A percentile compares a stretch with the other conserved stretches of the same genome.
These are phyloP conservation scores for Penicillium coprophilum DNA, from an alignment of 495 filamentous ascomycete species.

Conservation along the genomic window DNA sequence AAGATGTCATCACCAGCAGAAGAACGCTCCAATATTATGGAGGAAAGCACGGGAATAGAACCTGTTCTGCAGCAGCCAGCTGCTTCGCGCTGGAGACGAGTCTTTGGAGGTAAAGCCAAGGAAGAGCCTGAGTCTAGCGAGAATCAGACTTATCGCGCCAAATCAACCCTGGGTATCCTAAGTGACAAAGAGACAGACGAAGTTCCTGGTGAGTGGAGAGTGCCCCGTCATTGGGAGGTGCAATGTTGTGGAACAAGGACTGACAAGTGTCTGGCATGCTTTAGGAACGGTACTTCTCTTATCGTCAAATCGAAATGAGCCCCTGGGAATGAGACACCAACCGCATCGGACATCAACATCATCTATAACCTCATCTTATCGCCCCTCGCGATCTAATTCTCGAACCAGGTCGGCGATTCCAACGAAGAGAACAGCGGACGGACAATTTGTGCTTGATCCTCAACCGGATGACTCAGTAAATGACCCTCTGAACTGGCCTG, in stretches of 20 bases:
- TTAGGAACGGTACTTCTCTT: slow-evolving; percentile 80
- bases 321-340: slow-evolving; percentile 73
- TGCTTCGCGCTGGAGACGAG: slow-evolving; percentile 22
- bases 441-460: slow-evolving; percentile 83
- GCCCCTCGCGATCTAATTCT: slow-evolving; percentile 40
- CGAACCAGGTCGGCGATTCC: slow-evolving; percentile 30
- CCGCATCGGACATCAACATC: slow-evolving; percentile 75
- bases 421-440: slow-evolving; percentile 76
- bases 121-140: slow-evolving; percentile 1
- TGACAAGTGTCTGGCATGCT: slow-evolving; percentile 8
- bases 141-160: slow-evolving; percentile 39
- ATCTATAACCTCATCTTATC: slow-evolving; percentile 63
- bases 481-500: slow-evolving; percentile 91
- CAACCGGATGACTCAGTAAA: slow-evolving; percentile 90
- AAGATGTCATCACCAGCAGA: slow-evolving; percentile 13
- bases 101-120: slow-evolving; percentile 18
- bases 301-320: slow-evolving; percentile 74
- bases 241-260: not conserved
- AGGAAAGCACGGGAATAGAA: not conserved
- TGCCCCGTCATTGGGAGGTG: not conserved
- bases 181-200: slow-evolving; percentile 83
- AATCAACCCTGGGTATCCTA: slow-evolving; percentile 79
- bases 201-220: slow-evolving; percentile 73
- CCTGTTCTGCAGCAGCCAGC: not conserved
- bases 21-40: not conserved